A percentile compares a stretch with the other conserved stretches of the same genome.
phyloP scores from a whole-genome alignment of 177 flowering plant species.

The Vitis hybrid region DNA sequence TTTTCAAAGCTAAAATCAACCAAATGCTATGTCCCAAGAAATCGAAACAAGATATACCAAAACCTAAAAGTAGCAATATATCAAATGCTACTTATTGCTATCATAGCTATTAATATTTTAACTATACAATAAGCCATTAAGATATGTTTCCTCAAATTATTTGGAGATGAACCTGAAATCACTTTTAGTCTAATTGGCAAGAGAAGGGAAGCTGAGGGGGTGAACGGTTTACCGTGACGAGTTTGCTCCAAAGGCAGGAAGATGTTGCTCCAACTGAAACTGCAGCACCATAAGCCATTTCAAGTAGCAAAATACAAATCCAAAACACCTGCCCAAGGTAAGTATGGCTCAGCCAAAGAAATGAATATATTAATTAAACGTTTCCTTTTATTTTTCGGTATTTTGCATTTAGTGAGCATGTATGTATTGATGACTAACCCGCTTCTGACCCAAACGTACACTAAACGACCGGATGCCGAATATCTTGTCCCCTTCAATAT shows the following conservation, averaged over 20 bases:
- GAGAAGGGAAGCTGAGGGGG: neutral
- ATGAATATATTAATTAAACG: neutral
- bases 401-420: neutral
- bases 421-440: slow-evolving; percentile 46
- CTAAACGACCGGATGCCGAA: slow-evolving; percentile 86
- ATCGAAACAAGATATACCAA: too few species aligned
- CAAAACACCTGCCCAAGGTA: slow-evolving; percentile 76
- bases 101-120: too few species aligned
- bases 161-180: too few species aligned
- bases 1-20: too few species aligned
- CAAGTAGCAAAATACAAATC: slow-evolving; percentile 78
- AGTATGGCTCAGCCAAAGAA: slow-evolving; percentile 1
- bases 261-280: slow-evolving; percentile 70
- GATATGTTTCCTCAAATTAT: too few species aligned
- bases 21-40: too few species aligned
- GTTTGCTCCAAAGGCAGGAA: slow-evolving; percentile 69
- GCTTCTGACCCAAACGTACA: slow-evolving; percentile 84
- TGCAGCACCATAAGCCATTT: slow-evolving; percentile 83
- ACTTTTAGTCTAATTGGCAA: too few species aligned
- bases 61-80: too few species aligned
- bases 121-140: too few species aligned
- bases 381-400: too few species aligned
- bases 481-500: slow-evolving; percentile 85
- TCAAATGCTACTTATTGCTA: too few species aligned
- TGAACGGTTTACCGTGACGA: slow-evolving; percentile 49